phyloP scores from a whole-genome alignment of 371 early-diverging fungal genomes.

The Mortierella sp. region DNA sequence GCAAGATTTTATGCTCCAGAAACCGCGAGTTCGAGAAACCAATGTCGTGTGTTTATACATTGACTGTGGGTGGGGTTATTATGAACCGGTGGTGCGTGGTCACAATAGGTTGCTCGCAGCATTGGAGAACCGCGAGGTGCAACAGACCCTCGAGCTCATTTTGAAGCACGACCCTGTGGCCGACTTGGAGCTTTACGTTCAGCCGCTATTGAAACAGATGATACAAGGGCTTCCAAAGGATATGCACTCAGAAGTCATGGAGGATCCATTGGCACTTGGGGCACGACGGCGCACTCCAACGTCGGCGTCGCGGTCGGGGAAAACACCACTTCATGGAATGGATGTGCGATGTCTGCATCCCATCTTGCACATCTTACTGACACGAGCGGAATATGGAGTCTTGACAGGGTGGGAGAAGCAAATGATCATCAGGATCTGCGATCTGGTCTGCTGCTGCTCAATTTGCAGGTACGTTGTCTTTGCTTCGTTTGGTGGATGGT shows the following conservation, averaged over 20 bases:
- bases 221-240: conserved; percentile 2
- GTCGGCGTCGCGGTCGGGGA: background rate
- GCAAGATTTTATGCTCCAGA: background rate
- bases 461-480: conserved; percentile 10
- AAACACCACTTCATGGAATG: conserved; percentile 2
- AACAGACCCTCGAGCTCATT: conserved; percentile 26
- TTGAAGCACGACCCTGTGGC: conserved; percentile 29
- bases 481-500: background rate
- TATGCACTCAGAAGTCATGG: background rate
- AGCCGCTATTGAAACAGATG: conserved; percentile 15
- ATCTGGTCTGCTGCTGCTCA: conserved; percentile 32
- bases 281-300: background rate
- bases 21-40: too few relatives aligned
- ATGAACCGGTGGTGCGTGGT: too few relatives aligned
- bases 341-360: conserved; percentile 22
- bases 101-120: conserved; percentile 35
- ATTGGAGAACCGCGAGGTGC: conserved; percentile 26
- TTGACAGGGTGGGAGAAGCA: conserved; percentile 26
- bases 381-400: conserved; percentile 41
- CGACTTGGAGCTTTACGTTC: conserved; percentile 40
- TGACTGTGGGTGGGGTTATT: too few relatives aligned
- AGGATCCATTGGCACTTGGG: background rate
- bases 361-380: conserved; percentile 20
- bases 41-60: too few relatives aligned
- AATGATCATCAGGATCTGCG: conserved; percentile 19